A percentile compares a stretch with the other conserved stretches of the same genome.
phyloP scores from a whole-genome alignment of 352 stramenopile species.

The Phytopythium sindhum region DNA sequence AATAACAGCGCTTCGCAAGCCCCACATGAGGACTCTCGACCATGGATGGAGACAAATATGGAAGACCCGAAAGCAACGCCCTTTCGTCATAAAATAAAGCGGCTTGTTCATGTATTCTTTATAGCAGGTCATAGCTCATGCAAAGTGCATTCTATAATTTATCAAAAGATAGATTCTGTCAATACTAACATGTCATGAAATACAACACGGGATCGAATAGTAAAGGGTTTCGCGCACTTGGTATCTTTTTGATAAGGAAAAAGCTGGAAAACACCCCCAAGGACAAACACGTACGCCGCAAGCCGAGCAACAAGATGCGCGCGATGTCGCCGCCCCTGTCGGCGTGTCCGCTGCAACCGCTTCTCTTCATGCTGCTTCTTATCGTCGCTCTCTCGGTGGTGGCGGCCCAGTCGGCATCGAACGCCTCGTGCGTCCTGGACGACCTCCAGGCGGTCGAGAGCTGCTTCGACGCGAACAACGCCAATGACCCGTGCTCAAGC shows the following conservation, averaged over 20 bases:
- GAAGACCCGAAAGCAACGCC: no score
- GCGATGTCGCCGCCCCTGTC: not conserved
- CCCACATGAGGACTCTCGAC: no score
- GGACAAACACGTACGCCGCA: not conserved
- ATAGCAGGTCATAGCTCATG: no score
- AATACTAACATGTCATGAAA: not conserved
- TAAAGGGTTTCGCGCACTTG: not conserved
- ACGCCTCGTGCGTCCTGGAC: not conserved
- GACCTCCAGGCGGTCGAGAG: not conserved
- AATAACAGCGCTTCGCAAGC: no score
- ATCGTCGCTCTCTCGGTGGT: not conserved
- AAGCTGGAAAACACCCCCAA: not conserved
- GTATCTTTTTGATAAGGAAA: not conserved
- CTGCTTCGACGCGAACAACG: not conserved
- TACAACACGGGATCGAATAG: not conserved
- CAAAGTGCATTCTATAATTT: no score
- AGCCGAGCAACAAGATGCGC: not conserved
- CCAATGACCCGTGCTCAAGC: not conserved
- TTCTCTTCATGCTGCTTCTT: constrained; percentile 2
- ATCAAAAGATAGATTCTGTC: no score
- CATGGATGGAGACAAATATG: no score
- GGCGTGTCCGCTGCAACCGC: not conserved
- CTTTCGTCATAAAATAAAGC: no score
- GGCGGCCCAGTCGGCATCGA: not conserved
- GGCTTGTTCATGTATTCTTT: no score